Percentiles rank a stretch among this genome's conserved stretches.
phyloP scores from a whole-genome alignment of 2,329 filamentous ascomycete species.

The Pyrenophora tritici-repentis region DNA sequence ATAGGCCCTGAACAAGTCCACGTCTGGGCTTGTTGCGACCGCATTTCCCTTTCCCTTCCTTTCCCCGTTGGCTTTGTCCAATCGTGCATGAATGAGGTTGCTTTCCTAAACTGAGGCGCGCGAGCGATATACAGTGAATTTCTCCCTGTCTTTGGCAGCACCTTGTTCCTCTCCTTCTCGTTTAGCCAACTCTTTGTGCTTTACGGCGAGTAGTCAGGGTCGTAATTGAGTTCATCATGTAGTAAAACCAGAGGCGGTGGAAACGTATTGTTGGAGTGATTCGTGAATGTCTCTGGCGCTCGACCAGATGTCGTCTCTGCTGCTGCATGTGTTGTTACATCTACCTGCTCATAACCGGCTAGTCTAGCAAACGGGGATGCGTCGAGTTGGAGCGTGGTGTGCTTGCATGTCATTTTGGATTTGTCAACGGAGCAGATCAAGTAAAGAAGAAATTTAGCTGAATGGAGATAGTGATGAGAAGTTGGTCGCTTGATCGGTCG shows the following conservation, averaged over 20 bases:
- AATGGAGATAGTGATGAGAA: neutral
- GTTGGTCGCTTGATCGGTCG: neutral
- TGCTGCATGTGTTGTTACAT: conserved; percentile 28
- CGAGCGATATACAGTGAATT: conserved; percentile 60
- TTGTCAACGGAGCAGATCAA: neutral
- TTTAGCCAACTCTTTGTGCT: conserved; percentile 58
- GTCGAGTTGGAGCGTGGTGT: conserved; percentile 20
- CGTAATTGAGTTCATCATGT: conserved; percentile 61
- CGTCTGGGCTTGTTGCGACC: conserved; percentile 11
- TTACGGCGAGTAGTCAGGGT: conserved; percentile 59
- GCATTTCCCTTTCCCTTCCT: neutral
- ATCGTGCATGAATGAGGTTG: conserved; percentile 47
- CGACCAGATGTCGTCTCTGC: conserved; percentile 23
- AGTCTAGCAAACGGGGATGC: conserved; percentile 44
- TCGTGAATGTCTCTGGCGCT: neutral
- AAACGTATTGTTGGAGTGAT: conserved; percentile 47
- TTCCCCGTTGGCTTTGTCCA: conserved; percentile 50
- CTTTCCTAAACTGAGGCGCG: conserved; percentile 49
- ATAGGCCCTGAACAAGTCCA: conserved; percentile 50
- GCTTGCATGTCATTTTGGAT: conserved; percentile 6
- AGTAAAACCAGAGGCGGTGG: conserved; percentile 65
- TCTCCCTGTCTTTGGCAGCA: conserved; percentile 50
- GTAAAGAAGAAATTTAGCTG: too few species aligned
- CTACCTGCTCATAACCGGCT: conserved; percentile 41
- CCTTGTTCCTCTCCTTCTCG: conserved; percentile 52